Conservation (phyloP, 495 filamentous ascomycete species). For the Aspergillus ostianus region DNA sequence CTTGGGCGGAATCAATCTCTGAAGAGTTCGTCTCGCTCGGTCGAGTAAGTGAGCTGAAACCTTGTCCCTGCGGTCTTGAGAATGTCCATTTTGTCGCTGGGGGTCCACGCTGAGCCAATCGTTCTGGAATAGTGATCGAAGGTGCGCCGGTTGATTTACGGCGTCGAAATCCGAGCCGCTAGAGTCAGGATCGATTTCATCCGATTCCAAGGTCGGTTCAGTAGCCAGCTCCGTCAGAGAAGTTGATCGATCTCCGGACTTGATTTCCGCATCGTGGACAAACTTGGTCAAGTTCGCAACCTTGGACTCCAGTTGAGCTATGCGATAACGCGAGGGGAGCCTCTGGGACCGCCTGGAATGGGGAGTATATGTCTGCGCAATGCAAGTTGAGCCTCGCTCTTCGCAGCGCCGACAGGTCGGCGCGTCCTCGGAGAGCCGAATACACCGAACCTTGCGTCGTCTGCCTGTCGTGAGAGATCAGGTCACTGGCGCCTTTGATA, state of each 20-base stretch:
- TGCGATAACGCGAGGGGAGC: slow-evolving; percentile 24
- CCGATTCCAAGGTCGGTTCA: not conserved
- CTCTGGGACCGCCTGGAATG: slow-evolving; percentile 11
- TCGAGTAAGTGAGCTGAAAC: slow-evolving; percentile 13
- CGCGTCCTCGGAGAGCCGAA: slow-evolving; percentile 22
- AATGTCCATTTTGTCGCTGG: slow-evolving; percentile 2
- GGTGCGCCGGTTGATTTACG: slow-evolving; percentile 22
- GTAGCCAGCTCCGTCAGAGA: not conserved
- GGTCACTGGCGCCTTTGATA: not conserved
- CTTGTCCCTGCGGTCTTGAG: slow-evolving; percentile 10
- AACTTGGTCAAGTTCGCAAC: slow-evolving; percentile 21
- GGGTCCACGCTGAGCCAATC: slow-evolving; percentile 26
- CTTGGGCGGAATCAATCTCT: slow-evolving; percentile 23
- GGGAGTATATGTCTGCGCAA: slow-evolving; percentile 20
- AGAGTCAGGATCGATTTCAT: slow-evolving; percentile 8
- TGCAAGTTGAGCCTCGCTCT: slow-evolving; percentile 23
- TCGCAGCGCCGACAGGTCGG: slow-evolving; percentile 24
- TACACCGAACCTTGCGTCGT: slow-evolving; percentile 28
- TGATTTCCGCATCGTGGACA: slow-evolving; percentile 20
- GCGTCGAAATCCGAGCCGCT: slow-evolving; percentile 18
- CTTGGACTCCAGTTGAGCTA: slow-evolving; percentile 26
- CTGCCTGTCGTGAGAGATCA: slow-evolving; percentile 19
- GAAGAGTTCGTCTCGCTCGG: slow-evolving; percentile 16
- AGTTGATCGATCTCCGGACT: slow-evolving; percentile 11
- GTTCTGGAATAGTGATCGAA: slow-evolving; percentile 32